Percentiles rank a stretch among this genome's conserved stretches.
Conservation (phyloP, 495 filamentous ascomycete species). For the Tuber indicum region DNA sequence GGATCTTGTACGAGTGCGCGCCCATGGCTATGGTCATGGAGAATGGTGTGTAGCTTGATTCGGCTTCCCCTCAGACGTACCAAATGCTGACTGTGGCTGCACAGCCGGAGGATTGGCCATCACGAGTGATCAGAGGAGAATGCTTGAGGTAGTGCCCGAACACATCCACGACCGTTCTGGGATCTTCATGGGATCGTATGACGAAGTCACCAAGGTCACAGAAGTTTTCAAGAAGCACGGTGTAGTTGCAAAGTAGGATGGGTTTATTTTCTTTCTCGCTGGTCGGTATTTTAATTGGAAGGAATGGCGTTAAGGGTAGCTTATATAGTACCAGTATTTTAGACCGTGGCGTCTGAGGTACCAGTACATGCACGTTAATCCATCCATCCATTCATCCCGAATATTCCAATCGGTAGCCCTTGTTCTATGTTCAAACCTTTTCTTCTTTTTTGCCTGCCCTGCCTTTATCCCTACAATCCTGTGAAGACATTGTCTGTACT, state of each 20-base stretch:
- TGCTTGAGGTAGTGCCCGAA: constrained; percentile 84
- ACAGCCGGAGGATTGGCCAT: constrained; percentile 84
- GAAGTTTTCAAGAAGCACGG: constrained; percentile 53
- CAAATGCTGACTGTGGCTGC: constrained; percentile 19
- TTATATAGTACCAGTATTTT: background rate
- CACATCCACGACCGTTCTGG: constrained; percentile 92
- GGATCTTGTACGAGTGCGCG: constrained; percentile 96
- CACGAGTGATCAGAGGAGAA: constrained; percentile 77
- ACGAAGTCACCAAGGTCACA: constrained; percentile 95
- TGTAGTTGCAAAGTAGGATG: constrained; percentile 13
- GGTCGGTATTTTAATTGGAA: background rate
- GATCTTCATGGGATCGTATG: constrained; percentile 90
- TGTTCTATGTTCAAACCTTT: background rate
- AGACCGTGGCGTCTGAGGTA: background rate
- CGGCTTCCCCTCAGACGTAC: background rate
- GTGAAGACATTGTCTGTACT: background rate
- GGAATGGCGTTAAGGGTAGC: background rate
- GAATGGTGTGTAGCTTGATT: constrained; percentile 60
- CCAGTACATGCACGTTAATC: background rate
- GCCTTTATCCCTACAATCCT: background rate
- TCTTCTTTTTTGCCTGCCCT: background rate
- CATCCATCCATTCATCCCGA: background rate
- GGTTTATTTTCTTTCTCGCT: background rate
- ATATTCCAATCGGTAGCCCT: background rate
- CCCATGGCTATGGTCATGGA: constrained; percentile 99